Evolutionary conservation across 257 asterid genomes (phyloP).

Genomic region (Galeopsis tetrahit): DNA sequence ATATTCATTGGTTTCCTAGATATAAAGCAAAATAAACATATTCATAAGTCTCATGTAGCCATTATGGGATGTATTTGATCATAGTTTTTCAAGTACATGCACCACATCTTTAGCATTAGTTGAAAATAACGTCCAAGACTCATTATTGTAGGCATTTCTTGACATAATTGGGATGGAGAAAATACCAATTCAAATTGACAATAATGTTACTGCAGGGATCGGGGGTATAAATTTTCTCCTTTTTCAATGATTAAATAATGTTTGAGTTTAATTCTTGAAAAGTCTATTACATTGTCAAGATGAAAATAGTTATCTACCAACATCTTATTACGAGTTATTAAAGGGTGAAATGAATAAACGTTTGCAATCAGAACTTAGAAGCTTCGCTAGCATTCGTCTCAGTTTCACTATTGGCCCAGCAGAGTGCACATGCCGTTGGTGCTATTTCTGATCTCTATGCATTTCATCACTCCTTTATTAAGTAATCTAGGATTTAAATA

Average conservation of each 20-base stretch:
- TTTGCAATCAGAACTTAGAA: not conserved
- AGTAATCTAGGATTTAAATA: conserved; percentile 6
- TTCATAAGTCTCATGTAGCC: not conserved
- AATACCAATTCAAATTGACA: not conserved
- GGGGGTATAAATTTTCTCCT: not conserved
- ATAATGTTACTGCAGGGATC: not conserved
- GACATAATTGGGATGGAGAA: not conserved
- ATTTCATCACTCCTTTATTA: conserved; percentile 8
- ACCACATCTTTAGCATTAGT: not conserved
- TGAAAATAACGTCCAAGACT: not conserved
- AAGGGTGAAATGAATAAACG: not conserved
- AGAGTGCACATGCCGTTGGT: not conserved
- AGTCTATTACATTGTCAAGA: not conserved
- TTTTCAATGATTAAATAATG: too few species aligned
- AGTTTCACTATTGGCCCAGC: not conserved
- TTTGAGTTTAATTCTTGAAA: not conserved
- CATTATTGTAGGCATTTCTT: not conserved
- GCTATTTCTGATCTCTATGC: not conserved
- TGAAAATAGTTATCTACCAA: not conserved
- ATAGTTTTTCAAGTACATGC: not conserved
- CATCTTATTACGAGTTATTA: not conserved
- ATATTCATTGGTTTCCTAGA: conserved; percentile 11
- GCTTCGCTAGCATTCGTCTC: not conserved
- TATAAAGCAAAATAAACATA: conserved; percentile 2
- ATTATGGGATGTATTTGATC: not conserved